phyloP scores from a whole-genome alignment of 2,329 filamentous ascomycete genomes.

The Fusarium sp. region DNA sequence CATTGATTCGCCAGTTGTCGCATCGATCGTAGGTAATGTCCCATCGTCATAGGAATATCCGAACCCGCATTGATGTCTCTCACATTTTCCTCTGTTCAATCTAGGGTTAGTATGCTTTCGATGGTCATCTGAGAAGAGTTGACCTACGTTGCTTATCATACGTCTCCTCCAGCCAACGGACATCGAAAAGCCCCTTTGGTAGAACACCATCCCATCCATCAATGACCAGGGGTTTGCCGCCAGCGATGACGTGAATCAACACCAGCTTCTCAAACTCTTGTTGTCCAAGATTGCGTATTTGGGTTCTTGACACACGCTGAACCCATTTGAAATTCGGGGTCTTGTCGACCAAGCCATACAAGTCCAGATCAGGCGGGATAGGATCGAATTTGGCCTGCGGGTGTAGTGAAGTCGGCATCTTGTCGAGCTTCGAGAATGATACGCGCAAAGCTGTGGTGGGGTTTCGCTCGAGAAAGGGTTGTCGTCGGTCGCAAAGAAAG shows the following conservation, averaged over 20 bases:
- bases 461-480: not conserved
- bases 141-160: constrained; percentile 80
- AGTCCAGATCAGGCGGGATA: constrained; percentile 84
- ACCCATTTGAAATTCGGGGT: constrained; percentile 90
- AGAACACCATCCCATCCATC: constrained; percentile 85
- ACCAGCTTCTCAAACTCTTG: constrained; percentile 89
- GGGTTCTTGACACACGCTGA: constrained; percentile 79
- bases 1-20: constrained; percentile 85
- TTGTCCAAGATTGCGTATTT: constrained; percentile 80
- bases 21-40: constrained; percentile 92
- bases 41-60: constrained; percentile 85
- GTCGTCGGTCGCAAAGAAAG: not conserved
- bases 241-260: constrained; percentile 81
- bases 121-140: not conserved
- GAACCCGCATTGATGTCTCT: constrained; percentile 79
- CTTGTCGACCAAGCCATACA: constrained; percentile 77
- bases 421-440: constrained; percentile 37
- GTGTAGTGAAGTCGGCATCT: constrained; percentile 78
- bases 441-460: constrained; percentile 11
- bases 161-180: constrained; percentile 81
- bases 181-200: constrained; percentile 81
- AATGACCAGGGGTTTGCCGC: constrained; percentile 89
- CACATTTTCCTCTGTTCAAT: constrained; percentile 76
- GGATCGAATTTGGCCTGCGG: constrained; percentile 92
- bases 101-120: constrained; percentile 29